phyloP scores from a whole-genome alignment of 164 flowering plant genomes.

The Tinospora cordifolia region DNA sequence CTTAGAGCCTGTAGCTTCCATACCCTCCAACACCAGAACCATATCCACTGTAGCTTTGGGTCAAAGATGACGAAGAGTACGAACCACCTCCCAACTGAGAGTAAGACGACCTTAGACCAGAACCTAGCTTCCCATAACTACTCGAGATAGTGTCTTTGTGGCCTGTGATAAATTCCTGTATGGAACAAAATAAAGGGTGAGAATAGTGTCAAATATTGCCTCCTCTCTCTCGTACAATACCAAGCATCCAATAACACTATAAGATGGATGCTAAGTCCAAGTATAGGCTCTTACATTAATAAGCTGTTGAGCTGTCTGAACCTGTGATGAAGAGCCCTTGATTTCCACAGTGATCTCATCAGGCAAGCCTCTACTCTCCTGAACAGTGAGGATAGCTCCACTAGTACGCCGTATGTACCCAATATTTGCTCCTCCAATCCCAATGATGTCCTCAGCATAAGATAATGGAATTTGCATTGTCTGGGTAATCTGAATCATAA shows the following conservation, averaged over 20 bases:
- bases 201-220: not conserved
- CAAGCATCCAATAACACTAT: not conserved
- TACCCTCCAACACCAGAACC: slow-evolving; percentile 61
- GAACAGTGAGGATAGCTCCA: slow-evolving; percentile 78
- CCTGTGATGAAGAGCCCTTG: slow-evolving; percentile 81
- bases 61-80: slow-evolving; percentile 44
- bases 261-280: not conserved
- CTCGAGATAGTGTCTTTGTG: slow-evolving; percentile 46
- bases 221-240: not conserved
- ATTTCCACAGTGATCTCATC: slow-evolving; percentile 92
- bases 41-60: slow-evolving; percentile 46
- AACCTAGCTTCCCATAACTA: slow-evolving; percentile 43
- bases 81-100: slow-evolving; percentile 36
- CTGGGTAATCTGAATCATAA: slow-evolving; percentile 49
- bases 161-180: slow-evolving; percentile 53
- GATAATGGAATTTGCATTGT: slow-evolving; percentile 91
- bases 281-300: slow-evolving; percentile 54
- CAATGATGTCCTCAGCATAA: slow-evolving; percentile 92
- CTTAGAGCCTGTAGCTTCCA: slow-evolving; percentile 47
- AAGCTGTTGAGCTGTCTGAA: slow-evolving; percentile 81
- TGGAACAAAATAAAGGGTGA: not conserved
- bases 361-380: slow-evolving; percentile 70
- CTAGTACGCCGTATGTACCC: slow-evolving; percentile 78
- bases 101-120: slow-evolving; percentile 43
- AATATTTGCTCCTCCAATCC: slow-evolving; percentile 80